These are phyloP conservation scores for Trametes punicea DNA, from an alignment of 768 basidiomycete genomes.

Conservation along the genomic window DNA sequence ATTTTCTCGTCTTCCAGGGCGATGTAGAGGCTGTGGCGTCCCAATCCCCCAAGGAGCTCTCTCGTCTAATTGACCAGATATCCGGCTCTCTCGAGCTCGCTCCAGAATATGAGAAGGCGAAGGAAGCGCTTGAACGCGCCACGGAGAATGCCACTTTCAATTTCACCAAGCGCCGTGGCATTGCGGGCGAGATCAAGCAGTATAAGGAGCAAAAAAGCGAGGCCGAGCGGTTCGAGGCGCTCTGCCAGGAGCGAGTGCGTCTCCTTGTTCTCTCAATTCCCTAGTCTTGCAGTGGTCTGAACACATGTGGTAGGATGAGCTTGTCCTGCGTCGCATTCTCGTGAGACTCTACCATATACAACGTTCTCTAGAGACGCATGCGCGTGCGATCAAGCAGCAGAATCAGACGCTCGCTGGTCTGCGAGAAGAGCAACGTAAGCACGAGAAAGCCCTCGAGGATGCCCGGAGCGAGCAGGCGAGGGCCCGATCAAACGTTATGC, in stretches of 20 bases:
- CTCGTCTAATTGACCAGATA: constrained; percentile 92
- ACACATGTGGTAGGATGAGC: constrained; percentile 54
- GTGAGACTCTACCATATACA: constrained; percentile 92
- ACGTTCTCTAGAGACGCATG: constrained; percentile 70
- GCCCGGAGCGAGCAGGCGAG: constrained; percentile 81
- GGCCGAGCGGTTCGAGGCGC: constrained; percentile 79
- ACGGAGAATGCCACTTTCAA: constrained; percentile 94
- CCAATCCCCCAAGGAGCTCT: constrained; percentile 86
- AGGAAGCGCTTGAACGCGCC: constrained; percentile 81
- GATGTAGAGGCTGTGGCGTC: constrained; percentile 98
- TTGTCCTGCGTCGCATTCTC: constrained; percentile 77
- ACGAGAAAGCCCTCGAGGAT: constrained; percentile 68
- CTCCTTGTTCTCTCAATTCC: not conserved
- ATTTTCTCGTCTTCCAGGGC: constrained; percentile 98
- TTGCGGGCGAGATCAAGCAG: constrained; percentile 93
- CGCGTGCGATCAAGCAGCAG: constrained; percentile 64
- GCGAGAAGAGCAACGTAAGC: constrained; percentile 62
- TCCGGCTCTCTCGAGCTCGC: constrained; percentile 91
- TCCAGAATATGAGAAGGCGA: constrained; percentile 84
- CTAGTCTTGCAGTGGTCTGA: not conserved
- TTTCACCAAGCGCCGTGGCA: constrained; percentile 90
- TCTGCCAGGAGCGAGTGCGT: constrained; percentile 72
- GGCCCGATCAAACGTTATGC: constrained; percentile 68
- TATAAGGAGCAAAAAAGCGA: constrained; percentile 97
- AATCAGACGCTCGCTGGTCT: constrained; percentile 69